Percentiles rank a stretch among this genome's conserved stretches.
Conservation (phyloP, 1,284 basidiomycete genomes). For the Vanrija pseudolonga region DNA sequence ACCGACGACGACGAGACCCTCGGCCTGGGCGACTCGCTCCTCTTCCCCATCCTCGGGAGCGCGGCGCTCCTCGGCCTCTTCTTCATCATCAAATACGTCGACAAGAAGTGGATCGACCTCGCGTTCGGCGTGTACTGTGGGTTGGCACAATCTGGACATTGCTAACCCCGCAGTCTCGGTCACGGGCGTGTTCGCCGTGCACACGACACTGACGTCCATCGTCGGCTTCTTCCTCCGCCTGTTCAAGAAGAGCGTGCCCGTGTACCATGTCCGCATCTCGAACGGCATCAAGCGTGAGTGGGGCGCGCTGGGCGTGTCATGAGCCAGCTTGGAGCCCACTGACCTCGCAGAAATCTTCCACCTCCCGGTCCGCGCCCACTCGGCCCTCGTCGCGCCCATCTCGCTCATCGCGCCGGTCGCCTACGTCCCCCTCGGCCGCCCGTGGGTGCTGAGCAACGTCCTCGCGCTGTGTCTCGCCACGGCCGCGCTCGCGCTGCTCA, state of each 20-base stretch:
- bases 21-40: constrained; percentile 39
- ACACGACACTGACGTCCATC: constrained; percentile 41
- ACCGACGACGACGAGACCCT: constrained; percentile 39
- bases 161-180: constrained; percentile 28
- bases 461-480: constrained; percentile 80
- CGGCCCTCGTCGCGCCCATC: constrained; percentile 62
- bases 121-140: constrained; percentile 61
- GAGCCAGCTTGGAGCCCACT: constrained; percentile 8
- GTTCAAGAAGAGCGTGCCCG: constrained; percentile 20
- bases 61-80: constrained; percentile 40
- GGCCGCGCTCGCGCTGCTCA: constrained; percentile 74
- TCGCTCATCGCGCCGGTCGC: constrained; percentile 64
- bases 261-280: constrained; percentile 44
- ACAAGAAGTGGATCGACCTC: constrained; percentile 68
- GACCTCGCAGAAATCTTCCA: constrained; percentile 39
- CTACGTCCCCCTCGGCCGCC: constrained; percentile 62
- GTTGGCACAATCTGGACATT: constrained; percentile 33
- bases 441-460: constrained; percentile 72
- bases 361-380: constrained; percentile 49
- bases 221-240: constrained; percentile 21
- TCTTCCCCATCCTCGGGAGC: constrained; percentile 46
- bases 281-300: constrained; percentile 41
- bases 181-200: constrained; percentile 44
- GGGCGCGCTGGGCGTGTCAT: not conserved
- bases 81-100: constrained; percentile 58